phyloP scores from a whole-genome alignment of 177 flowering plant species.

The Vitis hybrid region DNA sequence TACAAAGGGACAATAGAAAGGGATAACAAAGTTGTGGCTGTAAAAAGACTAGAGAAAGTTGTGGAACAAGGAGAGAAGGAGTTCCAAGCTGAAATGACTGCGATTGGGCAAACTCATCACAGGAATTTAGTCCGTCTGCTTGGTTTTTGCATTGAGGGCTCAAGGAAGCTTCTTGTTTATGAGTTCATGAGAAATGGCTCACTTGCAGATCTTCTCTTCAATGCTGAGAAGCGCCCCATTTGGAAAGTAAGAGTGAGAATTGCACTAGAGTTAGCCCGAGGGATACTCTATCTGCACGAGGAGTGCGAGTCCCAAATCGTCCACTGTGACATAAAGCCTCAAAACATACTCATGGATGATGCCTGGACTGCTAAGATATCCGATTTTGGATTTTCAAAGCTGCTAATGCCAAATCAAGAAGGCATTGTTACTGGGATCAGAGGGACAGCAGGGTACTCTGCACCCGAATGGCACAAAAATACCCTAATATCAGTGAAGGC shows the following conservation, averaged over 20 bases:
- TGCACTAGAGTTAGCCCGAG: conserved; percentile 28
- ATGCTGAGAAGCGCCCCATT: neutral
- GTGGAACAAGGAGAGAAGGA: conserved; percentile 30
- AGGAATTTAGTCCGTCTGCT: conserved; percentile 25
- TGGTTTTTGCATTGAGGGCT: conserved; percentile 27
- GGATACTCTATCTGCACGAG: conserved; percentile 33
- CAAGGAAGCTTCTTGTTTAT: conserved; percentile 27
- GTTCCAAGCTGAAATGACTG: conserved; percentile 25
- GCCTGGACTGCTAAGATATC: conserved; percentile 25
- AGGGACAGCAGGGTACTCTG: conserved; percentile 32
- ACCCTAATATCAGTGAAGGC: conserved; percentile 25
- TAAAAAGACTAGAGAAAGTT: conserved; percentile 32
- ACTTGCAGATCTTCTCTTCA: conserved; percentile 35
- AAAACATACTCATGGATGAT: conserved; percentile 34
- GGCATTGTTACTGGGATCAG: conserved; percentile 20
- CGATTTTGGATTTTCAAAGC: conserved; percentile 32
- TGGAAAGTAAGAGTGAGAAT: conserved; percentile 29
- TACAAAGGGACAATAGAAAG: conserved; percentile 22
- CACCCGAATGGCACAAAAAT: conserved; percentile 36
- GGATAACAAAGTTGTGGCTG: conserved; percentile 23
- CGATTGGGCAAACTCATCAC: conserved; percentile 28
- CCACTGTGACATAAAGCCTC: conserved; percentile 42
- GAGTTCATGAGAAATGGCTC: conserved; percentile 43
- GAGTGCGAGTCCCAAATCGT: conserved; percentile 30
- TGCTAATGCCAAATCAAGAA: conserved; percentile 27